A percentile compares a stretch with the other conserved stretches of the same genome.
Evolutionary conservation across 345 rosid genomes (phyloP).

Genomic region (Brassica incana): DNA sequence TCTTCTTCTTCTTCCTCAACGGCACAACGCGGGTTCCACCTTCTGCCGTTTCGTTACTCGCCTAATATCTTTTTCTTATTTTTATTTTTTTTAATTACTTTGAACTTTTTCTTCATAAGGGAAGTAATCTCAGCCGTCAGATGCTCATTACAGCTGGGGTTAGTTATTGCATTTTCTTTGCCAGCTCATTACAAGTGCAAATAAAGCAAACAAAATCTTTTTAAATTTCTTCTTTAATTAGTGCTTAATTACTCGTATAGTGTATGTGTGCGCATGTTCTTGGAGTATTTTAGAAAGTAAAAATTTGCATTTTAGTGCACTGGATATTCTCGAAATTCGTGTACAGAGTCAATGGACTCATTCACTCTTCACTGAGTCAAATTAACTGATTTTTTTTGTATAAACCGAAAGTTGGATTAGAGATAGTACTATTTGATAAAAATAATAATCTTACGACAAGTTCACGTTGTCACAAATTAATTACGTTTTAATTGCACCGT

Average conservation of each 20-base stretch:
- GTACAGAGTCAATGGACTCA: constrained; percentile 3
- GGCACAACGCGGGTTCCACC: constrained; percentile 44
- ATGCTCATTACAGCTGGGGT: constrained; percentile 18
- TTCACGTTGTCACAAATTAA: constrained; percentile 9
- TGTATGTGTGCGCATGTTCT: constrained; percentile 26
- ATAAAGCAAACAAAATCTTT: constrained; percentile 22
- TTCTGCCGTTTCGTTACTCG: constrained; percentile 34
- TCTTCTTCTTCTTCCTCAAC: constrained; percentile 25
- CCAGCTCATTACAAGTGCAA: constrained; percentile 37
- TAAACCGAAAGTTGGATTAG: neutral
- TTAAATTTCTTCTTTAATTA: constrained; percentile 16
- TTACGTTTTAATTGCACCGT: constrained; percentile 27
- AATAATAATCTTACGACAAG: neutral
- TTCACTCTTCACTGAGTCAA: constrained; percentile 28
- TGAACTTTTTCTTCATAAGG: neutral
- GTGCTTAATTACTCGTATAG: neutral
- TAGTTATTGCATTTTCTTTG: constrained; percentile 17
- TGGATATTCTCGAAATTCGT: neutral
- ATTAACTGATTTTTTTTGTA: neutral
- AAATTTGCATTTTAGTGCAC: neutral
- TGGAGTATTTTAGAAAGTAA: neutral
- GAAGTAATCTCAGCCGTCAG: constrained; percentile 34
- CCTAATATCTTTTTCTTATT: neutral
- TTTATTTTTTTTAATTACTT: neutral
- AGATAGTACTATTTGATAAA: neutral